These are phyloP conservation scores for Penicillium sp. DNA, from an alignment of 2,329 filamentous ascomycete species.

Conservation along the genomic window DNA sequence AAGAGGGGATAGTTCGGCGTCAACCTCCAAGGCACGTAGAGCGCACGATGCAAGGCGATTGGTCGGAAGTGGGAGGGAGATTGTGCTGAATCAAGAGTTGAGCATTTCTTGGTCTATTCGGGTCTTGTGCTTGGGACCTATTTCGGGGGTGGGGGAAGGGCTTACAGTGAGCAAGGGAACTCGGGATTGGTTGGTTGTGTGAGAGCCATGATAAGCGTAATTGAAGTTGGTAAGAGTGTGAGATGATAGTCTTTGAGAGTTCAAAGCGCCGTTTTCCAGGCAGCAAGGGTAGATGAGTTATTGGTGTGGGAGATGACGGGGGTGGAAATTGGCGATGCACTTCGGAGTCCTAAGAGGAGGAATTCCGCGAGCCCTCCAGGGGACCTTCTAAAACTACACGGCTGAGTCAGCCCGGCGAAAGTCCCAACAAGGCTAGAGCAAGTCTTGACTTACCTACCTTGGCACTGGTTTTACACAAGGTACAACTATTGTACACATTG, in stretches of 20 bases:
- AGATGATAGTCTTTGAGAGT: neutral
- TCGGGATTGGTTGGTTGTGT: conserved; percentile 22
- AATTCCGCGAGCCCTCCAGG: too few relatives aligned
- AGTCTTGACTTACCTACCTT: neutral
- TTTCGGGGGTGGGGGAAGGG: conserved; percentile 8
- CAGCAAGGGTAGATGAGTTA: neutral
- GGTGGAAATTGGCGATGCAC: neutral
- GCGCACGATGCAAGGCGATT: conserved; percentile 73
- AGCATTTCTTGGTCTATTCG: conserved; percentile 1
- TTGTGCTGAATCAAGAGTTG: conserved; percentile 51
- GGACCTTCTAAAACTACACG: too few relatives aligned
- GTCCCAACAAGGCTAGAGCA: neutral
- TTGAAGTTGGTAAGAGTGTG: neutral
- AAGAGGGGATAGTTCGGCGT: conserved; percentile 81
- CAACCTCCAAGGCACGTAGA: conserved; percentile 72
- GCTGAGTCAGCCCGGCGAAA: neutral
- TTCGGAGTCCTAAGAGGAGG: neutral
- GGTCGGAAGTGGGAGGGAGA: conserved; percentile 79
- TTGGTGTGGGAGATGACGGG: neutral
- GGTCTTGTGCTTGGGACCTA: conserved; percentile 2
- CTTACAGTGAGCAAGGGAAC: conserved; percentile 42
- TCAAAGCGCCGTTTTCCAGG: neutral
- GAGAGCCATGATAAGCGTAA: conserved; percentile 18
- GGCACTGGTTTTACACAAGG: neutral
- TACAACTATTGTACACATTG: neutral